Percentiles rank a stretch among this genome's conserved stretches.
Conservation (phyloP, 352 stramenopile species). For the Phytopythium chamaehyphon region DNA sequence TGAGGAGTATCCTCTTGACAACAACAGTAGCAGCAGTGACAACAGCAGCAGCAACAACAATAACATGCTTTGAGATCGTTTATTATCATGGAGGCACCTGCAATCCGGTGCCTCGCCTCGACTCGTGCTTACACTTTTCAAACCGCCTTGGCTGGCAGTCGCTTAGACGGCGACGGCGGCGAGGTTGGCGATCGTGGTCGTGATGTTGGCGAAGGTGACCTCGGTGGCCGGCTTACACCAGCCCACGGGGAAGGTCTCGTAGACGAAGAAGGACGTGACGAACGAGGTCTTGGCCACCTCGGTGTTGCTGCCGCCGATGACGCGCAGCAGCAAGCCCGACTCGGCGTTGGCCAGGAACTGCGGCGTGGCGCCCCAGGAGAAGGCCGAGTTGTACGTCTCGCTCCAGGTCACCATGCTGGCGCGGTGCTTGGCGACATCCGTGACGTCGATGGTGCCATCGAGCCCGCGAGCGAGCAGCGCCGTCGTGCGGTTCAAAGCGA, state of each 20-base stretch:
- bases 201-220: slow-evolving; percentile 7
- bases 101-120: neutral
- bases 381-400: slow-evolving; percentile 15
- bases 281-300: slow-evolving; percentile 14
- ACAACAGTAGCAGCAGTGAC: too few relatives aligned
- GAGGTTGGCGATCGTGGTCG: slow-evolving; percentile 3
- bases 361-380: slow-evolving; percentile 12
- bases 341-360: slow-evolving; percentile 20
- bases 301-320: slow-evolving; percentile 19
- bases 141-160: neutral
- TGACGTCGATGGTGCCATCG: slow-evolving; percentile 10
- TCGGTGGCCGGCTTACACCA: slow-evolving; percentile 16
- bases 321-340: slow-evolving; percentile 15
- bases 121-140: neutral
- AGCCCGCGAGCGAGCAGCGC: slow-evolving; percentile 3
- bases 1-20: too few relatives aligned
- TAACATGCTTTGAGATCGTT: too few relatives aligned
- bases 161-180: neutral
- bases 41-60: too few relatives aligned
- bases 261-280: slow-evolving; percentile 16
- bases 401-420: slow-evolving; percentile 8
- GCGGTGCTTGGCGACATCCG: slow-evolving; percentile 15
- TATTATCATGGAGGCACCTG: neutral
- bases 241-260: slow-evolving; percentile 20
- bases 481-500: slow-evolving; percentile 15